Percentiles rank a stretch among this genome's conserved stretches.
Conservation (phyloP, 2,329 filamentous ascomycete genomes). For the Dactylonectria macrodidyma region DNA sequence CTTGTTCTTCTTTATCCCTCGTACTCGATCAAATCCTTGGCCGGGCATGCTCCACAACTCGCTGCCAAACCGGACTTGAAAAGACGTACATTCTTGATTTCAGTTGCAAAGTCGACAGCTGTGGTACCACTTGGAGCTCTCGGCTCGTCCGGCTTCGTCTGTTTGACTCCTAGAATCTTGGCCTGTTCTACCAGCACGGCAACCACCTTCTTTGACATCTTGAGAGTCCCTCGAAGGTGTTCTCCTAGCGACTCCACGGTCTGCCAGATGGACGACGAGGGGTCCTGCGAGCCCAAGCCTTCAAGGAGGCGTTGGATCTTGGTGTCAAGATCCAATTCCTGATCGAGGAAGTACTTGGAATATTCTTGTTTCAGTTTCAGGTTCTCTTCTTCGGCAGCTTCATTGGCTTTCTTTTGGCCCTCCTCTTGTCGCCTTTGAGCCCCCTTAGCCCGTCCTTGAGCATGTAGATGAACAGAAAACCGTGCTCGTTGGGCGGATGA, state of each 20-base stretch:
- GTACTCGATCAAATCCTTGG: constrained; percentile 85
- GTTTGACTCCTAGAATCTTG: constrained; percentile 20
- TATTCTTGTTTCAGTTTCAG: constrained; percentile 24
- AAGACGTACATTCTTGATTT: constrained; percentile 83
- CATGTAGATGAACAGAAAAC: constrained; percentile 85
- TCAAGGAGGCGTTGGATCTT: constrained; percentile 21
- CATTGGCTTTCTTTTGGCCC: constrained; percentile 53
- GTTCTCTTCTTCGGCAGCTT: constrained; percentile 31
- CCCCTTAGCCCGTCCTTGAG: constrained; percentile 71
- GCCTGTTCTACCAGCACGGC: constrained; percentile 23
- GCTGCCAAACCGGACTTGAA: constrained; percentile 85
- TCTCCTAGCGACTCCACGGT: constrained; percentile 24
- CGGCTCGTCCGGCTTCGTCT: constrained; percentile 20
- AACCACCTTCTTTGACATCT: constrained; percentile 20
- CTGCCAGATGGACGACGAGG: constrained; percentile 22
- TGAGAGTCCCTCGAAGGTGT: constrained; percentile 24
- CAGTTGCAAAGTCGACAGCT: constrained; percentile 57
- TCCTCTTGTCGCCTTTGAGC: constrained; percentile 65
- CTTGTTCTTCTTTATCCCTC: constrained; percentile 64
- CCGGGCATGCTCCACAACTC: constrained; percentile 79
- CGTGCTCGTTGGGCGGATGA: constrained; percentile 83
- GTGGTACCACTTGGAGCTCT: constrained; percentile 62
- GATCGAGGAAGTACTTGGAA: constrained; percentile 24
- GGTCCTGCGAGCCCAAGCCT: constrained; percentile 23
- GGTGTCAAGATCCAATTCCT: constrained; percentile 12